Conservation (phyloP, 1,139 yeast species). For the Blastobotrys petasosporus region DNA sequence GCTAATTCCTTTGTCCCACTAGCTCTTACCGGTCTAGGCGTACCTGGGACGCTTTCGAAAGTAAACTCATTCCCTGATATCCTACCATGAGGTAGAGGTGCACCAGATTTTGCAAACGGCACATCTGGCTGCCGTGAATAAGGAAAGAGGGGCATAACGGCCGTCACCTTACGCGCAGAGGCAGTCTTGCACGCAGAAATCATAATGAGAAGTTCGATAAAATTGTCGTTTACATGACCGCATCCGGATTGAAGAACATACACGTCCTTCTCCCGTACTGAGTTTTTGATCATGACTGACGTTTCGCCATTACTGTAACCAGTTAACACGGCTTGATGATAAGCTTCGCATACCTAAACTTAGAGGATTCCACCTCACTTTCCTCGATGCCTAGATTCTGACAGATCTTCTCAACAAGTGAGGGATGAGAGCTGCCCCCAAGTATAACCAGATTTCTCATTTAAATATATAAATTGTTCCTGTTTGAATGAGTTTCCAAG, state of each 20-base stretch:
- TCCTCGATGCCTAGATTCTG: conserved; percentile 55
- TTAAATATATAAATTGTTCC: background rate
- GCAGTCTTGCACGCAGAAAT: conserved; percentile 95
- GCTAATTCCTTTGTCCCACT: background rate
- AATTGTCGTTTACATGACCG: conserved; percentile 86
- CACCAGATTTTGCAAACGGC: conserved; percentile 69
- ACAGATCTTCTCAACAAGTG: conserved; percentile 57
- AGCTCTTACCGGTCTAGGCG: conserved; percentile 39
- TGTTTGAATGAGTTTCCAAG: too few relatives aligned
- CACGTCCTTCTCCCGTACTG: conserved; percentile 91
- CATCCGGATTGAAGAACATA: conserved; percentile 77
- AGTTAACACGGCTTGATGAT: background rate
- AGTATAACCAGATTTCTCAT: conserved; percentile 76
- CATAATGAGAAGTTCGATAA: conserved; percentile 80
- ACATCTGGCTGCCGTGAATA: conserved; percentile 95
- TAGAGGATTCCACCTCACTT: conserved; percentile 50
- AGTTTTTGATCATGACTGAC: conserved; percentile 72
- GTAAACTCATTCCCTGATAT: conserved; percentile 35
- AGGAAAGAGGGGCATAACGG: conserved; percentile 90
- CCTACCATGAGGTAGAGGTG: conserved; percentile 38
- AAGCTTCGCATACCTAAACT: conserved; percentile 37
- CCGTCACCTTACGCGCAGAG: conserved; percentile 88
- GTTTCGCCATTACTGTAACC: conserved; percentile 68
- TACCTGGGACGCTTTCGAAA: conserved; percentile 59
- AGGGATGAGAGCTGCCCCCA: conserved; percentile 72